These are phyloP conservation scores for Sporothrix sp. DNA, from an alignment of 2,329 filamentous ascomycete species.

Conservation along the genomic window DNA sequence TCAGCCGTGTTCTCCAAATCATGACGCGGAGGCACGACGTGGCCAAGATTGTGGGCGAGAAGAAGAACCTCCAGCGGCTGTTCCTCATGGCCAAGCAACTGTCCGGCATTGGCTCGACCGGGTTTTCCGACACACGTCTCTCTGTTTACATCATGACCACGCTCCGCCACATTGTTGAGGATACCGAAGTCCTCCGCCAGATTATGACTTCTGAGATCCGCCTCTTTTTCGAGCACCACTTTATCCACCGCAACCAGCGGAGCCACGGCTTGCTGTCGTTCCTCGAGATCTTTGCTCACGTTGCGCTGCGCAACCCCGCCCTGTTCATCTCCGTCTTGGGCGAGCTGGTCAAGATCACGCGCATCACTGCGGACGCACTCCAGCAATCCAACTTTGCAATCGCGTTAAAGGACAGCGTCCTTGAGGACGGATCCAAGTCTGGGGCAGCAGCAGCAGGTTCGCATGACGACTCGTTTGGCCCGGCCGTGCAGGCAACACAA, in stretches of 20 bases:
- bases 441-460: background rate
- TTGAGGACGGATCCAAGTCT: background rate
- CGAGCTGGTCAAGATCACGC: constrained; percentile 66
- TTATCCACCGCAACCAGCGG: constrained; percentile 38
- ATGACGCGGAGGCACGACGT: constrained; percentile 70
- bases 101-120: constrained; percentile 64
- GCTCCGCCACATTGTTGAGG: constrained; percentile 86
- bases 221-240: constrained; percentile 57
- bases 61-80: constrained; percentile 76
- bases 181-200: constrained; percentile 81
- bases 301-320: constrained; percentile 71
- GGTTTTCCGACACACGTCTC: constrained; percentile 49
- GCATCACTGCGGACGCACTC: constrained; percentile 36
- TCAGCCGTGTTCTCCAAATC: constrained; percentile 75
- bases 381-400: constrained; percentile 8
- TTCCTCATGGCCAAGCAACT: constrained; percentile 96
- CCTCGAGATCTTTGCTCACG: constrained; percentile 64
- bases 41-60: constrained; percentile 70
- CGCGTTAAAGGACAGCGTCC: background rate
- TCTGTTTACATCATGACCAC: constrained; percentile 67
- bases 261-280: constrained; percentile 62
- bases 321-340: constrained; percentile 82
- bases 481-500: constrained; percentile 35
- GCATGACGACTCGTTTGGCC: constrained; percentile 34
- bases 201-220: constrained; percentile 87